phyloP scores from a whole-genome alignment of 164 flowering plant species.

The Aristolochia fimbriata region DNA sequence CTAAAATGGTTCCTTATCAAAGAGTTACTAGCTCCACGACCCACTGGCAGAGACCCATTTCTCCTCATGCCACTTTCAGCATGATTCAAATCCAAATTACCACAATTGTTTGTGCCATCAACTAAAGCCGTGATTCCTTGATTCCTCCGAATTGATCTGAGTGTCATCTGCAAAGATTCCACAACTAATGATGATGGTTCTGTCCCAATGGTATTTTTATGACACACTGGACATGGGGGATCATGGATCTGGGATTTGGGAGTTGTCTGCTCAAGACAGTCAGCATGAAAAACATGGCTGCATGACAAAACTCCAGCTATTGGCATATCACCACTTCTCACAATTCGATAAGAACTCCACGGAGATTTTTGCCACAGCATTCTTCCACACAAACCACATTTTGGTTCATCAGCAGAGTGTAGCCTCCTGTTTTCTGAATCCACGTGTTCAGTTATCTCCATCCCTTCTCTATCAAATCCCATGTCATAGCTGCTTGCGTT shows the following conservation, averaged over 20 bases:
- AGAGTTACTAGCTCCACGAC: constrained; percentile 11
- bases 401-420: constrained; percentile 16
- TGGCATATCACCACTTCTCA: constrained; percentile 39
- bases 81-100: constrained; percentile 9
- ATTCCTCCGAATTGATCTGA: constrained; percentile 22
- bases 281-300: constrained; percentile 46
- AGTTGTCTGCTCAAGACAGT: constrained; percentile 40
- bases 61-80: constrained; percentile 11
- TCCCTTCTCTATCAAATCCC: constrained; percentile 31
- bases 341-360: constrained; percentile 35
- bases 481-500: constrained; percentile 37
- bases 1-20: constrained; percentile 24
- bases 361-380: constrained; percentile 35
- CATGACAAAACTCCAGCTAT: constrained; percentile 39
- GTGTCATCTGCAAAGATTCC: constrained; percentile 30
- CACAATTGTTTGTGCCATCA: constrained; percentile 4
- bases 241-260: constrained; percentile 33
- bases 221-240: constrained; percentile 45
- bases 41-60: constrained; percentile 10
- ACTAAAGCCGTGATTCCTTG: constrained; percentile 16
- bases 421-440: constrained; percentile 17
- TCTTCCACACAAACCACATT: constrained; percentile 37
- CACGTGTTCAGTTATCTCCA: constrained; percentile 20
- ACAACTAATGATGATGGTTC: constrained; percentile 21
- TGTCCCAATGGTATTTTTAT: constrained; percentile 13